These are phyloP conservation scores for Sporothrix variecibatus DNA, from an alignment of 2,329 filamentous ascomycete species.

Conservation along the genomic window DNA sequence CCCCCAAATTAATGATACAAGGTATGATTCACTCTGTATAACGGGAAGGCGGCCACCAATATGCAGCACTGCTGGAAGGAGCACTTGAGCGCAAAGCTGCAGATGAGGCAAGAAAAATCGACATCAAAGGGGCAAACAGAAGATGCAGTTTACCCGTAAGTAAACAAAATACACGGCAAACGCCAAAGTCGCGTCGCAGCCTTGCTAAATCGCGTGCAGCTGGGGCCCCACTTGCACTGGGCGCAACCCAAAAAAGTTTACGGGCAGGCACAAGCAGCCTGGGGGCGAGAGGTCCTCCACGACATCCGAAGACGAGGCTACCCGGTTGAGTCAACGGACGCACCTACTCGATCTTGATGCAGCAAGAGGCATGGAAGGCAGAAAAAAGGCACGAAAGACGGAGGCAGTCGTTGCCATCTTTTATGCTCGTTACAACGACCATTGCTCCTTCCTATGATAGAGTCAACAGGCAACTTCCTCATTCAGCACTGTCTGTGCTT, in stretches of 20 bases:
- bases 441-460: background rate
- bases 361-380: background rate
- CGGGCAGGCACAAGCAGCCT: background rate
- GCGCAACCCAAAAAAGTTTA: background rate
- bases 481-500: background rate
- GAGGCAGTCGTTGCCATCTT: background rate
- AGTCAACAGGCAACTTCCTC: background rate
- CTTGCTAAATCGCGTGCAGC: conserved; percentile 22
- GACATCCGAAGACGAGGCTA: conserved; percentile 13
- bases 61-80: background rate
- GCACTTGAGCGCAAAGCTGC: background rate
- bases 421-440: background rate
- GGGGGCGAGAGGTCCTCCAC: background rate
- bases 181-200: conserved; percentile 22
- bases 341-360: background rate
- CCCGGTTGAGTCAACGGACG: conserved; percentile 24
- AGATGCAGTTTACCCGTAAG: conserved; percentile 6
- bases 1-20: background rate
- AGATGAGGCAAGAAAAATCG: background rate
- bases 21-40: background rate
- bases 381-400: background rate
- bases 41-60: background rate
- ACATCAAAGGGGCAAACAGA: background rate
- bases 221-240: conserved; percentile 8
- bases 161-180: conserved; percentile 15